These are phyloP conservation scores for Chlorella ohadii DNA, from an alignment of 139 green algal species.

Conservation along the genomic window DNA sequence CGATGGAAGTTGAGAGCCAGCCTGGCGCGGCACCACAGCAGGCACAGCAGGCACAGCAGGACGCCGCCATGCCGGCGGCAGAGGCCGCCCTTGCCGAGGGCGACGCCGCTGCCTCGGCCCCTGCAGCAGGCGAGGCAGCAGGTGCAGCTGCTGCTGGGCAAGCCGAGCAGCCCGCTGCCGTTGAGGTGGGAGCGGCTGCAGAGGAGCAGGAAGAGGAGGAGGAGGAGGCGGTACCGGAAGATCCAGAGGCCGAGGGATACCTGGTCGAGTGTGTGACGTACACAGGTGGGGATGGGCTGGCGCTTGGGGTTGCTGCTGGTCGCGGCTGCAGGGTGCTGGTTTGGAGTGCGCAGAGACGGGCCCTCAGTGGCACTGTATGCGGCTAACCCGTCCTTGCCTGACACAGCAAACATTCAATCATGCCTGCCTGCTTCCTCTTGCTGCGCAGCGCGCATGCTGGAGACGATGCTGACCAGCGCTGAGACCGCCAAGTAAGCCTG, in stretches of 20 bases:
- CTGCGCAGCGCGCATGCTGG: constrained; percentile 82
- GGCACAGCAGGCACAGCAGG: neutral
- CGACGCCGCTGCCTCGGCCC: too few species aligned
- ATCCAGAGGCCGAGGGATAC: constrained; percentile 39
- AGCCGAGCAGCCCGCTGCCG: neutral
- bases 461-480: constrained; percentile 79
- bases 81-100: neutral
- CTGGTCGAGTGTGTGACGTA: constrained; percentile 72
- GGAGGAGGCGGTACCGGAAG: constrained; percentile 16
- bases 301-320: neutral
- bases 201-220: neutral
- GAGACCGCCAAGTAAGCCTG: constrained; percentile 38
- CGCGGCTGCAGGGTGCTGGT: too few species aligned
- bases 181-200: neutral
- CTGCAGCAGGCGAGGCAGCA: neutral
- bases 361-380: neutral
- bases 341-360: too few species aligned
- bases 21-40: constrained; percentile 7
- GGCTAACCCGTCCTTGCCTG: neutral
- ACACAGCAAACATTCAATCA: neutral
- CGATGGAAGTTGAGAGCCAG: constrained; percentile 16
- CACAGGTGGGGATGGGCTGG: neutral
- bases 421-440: constrained; percentile 30
- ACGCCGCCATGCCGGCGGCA: neutral
- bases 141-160: constrained; percentile 7